Evolutionary conservation across 2,329 filamentous ascomycete genomes (phyloP).

Genomic region (Colletotrichum orchidophilum): DNA sequence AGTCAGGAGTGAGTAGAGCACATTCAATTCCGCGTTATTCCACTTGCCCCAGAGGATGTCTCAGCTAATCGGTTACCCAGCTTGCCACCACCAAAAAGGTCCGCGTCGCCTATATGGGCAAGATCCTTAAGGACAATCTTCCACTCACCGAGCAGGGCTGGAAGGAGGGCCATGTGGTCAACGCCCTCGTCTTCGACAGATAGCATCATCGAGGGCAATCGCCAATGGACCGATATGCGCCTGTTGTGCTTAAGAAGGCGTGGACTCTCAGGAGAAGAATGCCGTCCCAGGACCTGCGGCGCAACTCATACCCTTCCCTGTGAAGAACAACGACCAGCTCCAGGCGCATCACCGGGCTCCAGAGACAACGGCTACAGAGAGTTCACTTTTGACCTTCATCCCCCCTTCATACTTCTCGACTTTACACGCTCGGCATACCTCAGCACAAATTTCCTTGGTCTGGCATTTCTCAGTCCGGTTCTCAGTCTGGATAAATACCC

Average conservation of each 20-base stretch:
- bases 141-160: constrained; percentile 77
- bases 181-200: constrained; percentile 73
- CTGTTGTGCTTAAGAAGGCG: not conserved
- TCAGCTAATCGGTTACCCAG: constrained; percentile 47
- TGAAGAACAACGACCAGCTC: not conserved
- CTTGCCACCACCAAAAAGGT: constrained; percentile 68
- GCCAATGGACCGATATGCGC: not conserved
- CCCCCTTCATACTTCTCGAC: not conserved
- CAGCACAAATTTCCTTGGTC: not conserved
- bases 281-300: not conserved
- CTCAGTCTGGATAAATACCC: constrained; percentile 34
- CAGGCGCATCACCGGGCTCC: not conserved
- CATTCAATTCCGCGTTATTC: not conserved
- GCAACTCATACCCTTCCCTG: not conserved
- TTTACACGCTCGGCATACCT: not conserved
- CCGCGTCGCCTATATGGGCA: constrained; percentile 83
- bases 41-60: no score
- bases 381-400: no score
- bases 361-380: not conserved
- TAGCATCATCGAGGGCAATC: constrained; percentile 40
- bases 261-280: not conserved
- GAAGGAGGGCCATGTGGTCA: constrained; percentile 78
- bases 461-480: constrained; percentile 4
- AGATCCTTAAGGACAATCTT: constrained; percentile 75
- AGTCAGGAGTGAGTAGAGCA: constrained; percentile 65